Evolutionary conservation across 2,329 filamentous ascomycete genomes (phyloP).

Genomic region (Microcyclospora pomicola): DNA sequence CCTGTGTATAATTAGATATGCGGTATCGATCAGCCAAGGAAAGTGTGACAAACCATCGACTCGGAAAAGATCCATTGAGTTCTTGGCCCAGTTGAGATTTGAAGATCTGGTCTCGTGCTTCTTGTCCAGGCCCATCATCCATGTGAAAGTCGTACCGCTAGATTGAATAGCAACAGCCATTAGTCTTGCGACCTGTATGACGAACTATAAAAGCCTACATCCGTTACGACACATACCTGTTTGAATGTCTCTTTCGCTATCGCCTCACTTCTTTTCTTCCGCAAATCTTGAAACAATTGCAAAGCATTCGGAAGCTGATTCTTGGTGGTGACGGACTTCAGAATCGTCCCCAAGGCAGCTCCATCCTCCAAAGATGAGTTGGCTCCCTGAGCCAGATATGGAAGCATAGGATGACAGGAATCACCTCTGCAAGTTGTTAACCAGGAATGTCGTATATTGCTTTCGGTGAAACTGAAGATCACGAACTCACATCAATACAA

Average conservation of each 20-base stretch:
- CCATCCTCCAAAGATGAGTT: slow-evolving; percentile 54
- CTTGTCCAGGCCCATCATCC: slow-evolving; percentile 41
- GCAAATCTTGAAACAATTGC: slow-evolving; percentile 27
- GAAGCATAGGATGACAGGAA: slow-evolving; percentile 49
- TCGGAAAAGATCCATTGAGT: slow-evolving; percentile 44
- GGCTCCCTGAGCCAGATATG: slow-evolving; percentile 49
- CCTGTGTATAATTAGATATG: slow-evolving; percentile 31
- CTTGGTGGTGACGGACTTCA: slow-evolving; percentile 34
- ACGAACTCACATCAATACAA: slow-evolving; percentile 26
- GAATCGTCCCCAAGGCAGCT: slow-evolving; percentile 43
- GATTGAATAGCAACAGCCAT: slow-evolving; percentile 16
- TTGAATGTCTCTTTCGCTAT: slow-evolving; percentile 46
- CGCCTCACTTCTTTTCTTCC: slow-evolving; percentile 32
- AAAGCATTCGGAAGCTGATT: slow-evolving; percentile 24
- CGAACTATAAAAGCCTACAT: too few species aligned
- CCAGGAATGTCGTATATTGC: too few species aligned
- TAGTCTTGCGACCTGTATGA: too few species aligned
- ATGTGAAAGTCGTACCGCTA: slow-evolving; percentile 29
- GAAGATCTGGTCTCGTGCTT: slow-evolving; percentile 44
- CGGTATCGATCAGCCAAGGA: too few species aligned
- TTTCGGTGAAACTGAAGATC: background rate
- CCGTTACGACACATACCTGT: background rate
- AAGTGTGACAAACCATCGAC: slow-evolving; percentile 32
- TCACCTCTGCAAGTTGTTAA: slow-evolving; percentile 29
- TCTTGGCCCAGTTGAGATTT: slow-evolving; percentile 40